Conservation (phyloP, 805 yeast genomes). For the Starmerella vaccinii region DNA sequence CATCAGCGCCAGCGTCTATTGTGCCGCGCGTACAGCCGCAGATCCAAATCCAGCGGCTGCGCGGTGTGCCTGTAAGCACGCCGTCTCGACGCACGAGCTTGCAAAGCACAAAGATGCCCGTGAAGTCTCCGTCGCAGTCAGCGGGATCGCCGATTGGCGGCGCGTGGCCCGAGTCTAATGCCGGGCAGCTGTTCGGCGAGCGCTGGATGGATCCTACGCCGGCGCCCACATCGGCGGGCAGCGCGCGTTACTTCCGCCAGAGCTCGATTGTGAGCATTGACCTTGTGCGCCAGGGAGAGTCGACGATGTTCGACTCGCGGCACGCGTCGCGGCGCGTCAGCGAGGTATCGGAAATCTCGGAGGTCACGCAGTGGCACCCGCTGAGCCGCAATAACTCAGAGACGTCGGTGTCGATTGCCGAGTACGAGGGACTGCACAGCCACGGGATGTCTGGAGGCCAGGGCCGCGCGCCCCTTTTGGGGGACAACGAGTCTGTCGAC, state of each 20-base stretch:
- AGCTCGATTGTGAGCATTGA: slow-evolving; percentile 25
- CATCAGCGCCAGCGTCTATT: not conserved
- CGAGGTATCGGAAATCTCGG: slow-evolving; percentile 20
- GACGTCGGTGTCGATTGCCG: slow-evolving; percentile 21
- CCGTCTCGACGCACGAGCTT: slow-evolving; percentile 2
- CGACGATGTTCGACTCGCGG: slow-evolving; percentile 1
- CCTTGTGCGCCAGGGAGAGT: slow-evolving; percentile 19
- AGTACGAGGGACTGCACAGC: slow-evolving; percentile 19
- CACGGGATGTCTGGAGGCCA: not conserved
- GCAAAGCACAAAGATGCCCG: not conserved
- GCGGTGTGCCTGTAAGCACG: slow-evolving; percentile 1
- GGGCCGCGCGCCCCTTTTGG: slow-evolving; percentile 19
- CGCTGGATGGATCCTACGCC: slow-evolving; percentile 18
- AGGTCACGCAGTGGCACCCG: slow-evolving; percentile 20
- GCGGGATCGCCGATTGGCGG: not conserved
- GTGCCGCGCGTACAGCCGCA: slow-evolving; percentile 2
- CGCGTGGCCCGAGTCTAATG: slow-evolving; percentile 1
- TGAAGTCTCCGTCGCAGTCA: slow-evolving; percentile 1
- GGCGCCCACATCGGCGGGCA: not conserved
- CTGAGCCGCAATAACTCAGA: slow-evolving; percentile 16
- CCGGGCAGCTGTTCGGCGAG: slow-evolving; percentile 14
- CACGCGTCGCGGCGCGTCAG: slow-evolving; percentile 19
- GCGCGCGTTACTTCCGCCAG: slow-evolving; percentile 25
- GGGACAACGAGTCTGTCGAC: slow-evolving; percentile 18
- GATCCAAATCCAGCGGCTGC: slow-evolving; percentile 5